These are phyloP conservation scores for Gymnopilus dilepis DNA, from an alignment of 768 basidiomycete genomes.

Conservation along the genomic window DNA sequence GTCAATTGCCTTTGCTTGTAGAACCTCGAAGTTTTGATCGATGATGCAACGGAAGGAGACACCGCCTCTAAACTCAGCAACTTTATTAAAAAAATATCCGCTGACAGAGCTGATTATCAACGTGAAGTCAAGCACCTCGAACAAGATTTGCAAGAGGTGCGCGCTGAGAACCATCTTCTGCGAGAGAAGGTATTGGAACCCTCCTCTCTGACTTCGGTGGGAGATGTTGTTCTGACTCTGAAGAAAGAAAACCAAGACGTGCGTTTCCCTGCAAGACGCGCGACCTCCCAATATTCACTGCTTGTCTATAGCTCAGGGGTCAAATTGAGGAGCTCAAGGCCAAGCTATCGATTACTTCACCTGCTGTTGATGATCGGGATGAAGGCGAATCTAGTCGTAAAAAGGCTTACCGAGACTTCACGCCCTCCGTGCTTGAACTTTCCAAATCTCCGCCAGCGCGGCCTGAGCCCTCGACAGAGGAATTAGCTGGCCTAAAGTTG, in stretches of 20 bases:
- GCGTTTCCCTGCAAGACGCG: background rate
- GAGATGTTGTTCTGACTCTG: conserved; percentile 6
- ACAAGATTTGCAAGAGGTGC: conserved; percentile 27
- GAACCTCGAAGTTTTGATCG: conserved; percentile 70
- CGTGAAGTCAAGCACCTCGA: conserved; percentile 63
- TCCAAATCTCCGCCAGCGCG: conserved; percentile 47
- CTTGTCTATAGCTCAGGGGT: conserved; percentile 31
- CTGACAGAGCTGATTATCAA: conserved; percentile 55
- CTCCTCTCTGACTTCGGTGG: background rate
- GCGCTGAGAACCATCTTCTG: conserved; percentile 15
- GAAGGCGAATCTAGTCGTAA: conserved; percentile 66
- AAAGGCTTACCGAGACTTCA: conserved; percentile 61
- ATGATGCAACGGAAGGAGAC: conserved; percentile 44
- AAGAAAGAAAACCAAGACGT: conserved; percentile 18
- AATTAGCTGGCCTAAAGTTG: conserved; percentile 86
- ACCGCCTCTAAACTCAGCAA: conserved; percentile 52
- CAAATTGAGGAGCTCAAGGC: conserved; percentile 33
- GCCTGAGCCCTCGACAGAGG: conserved; percentile 62
- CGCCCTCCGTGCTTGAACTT: conserved; percentile 40
- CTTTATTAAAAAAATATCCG: conserved; percentile 50
- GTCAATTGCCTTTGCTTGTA: conserved; percentile 32
- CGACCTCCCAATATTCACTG: background rate
- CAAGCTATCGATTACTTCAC: conserved; percentile 34
- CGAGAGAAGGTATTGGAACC: background rate
- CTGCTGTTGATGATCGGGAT: conserved; percentile 38